These are phyloP conservation scores for Globisporangium barbulae DNA, from an alignment of 352 stramenopile genomes.

Conservation along the genomic window DNA sequence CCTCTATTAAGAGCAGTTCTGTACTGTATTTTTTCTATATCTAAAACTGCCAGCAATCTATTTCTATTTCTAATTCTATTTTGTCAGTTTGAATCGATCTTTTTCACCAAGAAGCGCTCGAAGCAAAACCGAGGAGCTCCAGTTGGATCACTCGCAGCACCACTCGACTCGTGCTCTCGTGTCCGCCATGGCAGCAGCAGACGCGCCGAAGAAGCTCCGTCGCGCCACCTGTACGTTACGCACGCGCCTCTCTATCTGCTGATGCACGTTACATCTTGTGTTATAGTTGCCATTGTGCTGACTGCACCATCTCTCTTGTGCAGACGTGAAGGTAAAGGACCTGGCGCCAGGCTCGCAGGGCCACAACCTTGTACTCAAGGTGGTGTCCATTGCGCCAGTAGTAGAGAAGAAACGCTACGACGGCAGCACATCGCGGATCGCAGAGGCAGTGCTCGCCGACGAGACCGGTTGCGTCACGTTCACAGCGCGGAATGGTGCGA, in stretches of 20 bases:
- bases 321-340: constrained; percentile 81
- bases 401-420: constrained; percentile 77
- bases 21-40: neutral
- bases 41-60: neutral
- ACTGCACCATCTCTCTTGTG: constrained; percentile 3
- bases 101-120: constrained; percentile 8
- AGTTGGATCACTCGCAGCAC: constrained; percentile 6
- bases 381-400: constrained; percentile 53
- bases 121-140: neutral
- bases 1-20: no score
- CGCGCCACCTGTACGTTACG: constrained; percentile 1
- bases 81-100: constrained; percentile 7
- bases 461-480: constrained; percentile 83
- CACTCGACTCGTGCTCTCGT: neutral
- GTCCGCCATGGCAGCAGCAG: constrained; percentile 9
- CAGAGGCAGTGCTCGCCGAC: constrained; percentile 73
- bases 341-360: constrained; percentile 68
- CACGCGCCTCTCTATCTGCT: neutral
- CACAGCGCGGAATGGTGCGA: constrained; percentile 70
- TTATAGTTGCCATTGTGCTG: neutral
- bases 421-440: constrained; percentile 58
- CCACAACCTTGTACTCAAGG: constrained; percentile 76
- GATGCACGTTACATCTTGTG: neutral
- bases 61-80: constrained; percentile 5
- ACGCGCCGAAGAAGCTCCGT: constrained; percentile 6